A percentile compares a stretch with the other conserved stretches of the same genome.
Evolutionary conservation across 768 basidiomycete species (phyloP).

Genomic region (Pleurotus giganteus): DNA sequence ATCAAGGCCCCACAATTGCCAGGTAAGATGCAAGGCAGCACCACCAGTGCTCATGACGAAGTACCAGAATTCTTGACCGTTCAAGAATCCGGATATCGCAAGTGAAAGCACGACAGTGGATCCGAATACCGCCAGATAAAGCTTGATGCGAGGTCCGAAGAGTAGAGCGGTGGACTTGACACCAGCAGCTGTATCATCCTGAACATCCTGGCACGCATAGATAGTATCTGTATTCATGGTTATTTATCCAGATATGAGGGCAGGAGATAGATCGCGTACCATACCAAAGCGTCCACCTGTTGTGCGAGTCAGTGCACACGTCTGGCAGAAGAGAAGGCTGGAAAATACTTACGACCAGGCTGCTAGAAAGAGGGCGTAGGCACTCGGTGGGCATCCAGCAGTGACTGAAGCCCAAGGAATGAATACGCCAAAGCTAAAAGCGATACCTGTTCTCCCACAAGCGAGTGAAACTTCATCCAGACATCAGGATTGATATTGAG

Average conservation of each 20-base stretch:
- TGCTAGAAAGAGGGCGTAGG: slow-evolving; percentile 7
- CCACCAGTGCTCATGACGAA: slow-evolving; percentile 17
- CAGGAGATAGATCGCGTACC: not conserved
- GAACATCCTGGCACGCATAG: slow-evolving; percentile 59
- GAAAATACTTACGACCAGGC: not conserved
- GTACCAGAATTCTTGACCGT: slow-evolving; percentile 19
- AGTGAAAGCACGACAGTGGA: slow-evolving; percentile 21
- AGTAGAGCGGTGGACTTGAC: slow-evolving; percentile 63
- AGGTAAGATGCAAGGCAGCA: slow-evolving; percentile 14
- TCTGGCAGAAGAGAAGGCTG: not conserved
- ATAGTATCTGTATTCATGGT: slow-evolving; percentile 41
- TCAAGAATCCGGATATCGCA: slow-evolving; percentile 23
- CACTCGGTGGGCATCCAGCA: slow-evolving; percentile 11
- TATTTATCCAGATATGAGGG: slow-evolving; percentile 14
- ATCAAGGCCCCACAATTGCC: no score
- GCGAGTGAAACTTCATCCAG: not conserved
- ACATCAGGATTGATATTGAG: not conserved
- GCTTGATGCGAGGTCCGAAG: slow-evolving; percentile 45
- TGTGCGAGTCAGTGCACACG: not conserved
- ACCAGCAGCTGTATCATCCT: slow-evolving; percentile 54
- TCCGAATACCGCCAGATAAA: slow-evolving; percentile 42
- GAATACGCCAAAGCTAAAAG: slow-evolving; percentile 19
- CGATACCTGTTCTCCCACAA: slow-evolving; percentile 13
- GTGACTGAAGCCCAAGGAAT: slow-evolving; percentile 22
- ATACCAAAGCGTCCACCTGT: not conserved